phyloP scores from a whole-genome alignment of 2,329 filamentous ascomycete species.

The Botrytis hyacinthi region DNA sequence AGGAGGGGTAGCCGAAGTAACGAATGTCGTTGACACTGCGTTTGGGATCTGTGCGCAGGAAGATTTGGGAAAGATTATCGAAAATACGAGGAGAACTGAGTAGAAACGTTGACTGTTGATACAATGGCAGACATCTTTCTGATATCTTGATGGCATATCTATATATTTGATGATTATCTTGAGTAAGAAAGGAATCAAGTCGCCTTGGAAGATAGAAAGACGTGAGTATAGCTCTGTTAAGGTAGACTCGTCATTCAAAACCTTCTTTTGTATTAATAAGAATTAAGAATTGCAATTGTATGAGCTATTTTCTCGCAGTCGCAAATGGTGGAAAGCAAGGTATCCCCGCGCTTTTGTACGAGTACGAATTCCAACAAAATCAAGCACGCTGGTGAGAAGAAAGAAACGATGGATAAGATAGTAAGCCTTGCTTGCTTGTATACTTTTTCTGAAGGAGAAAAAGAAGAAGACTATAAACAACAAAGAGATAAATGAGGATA shows the following conservation, averaged over 20 bases:
- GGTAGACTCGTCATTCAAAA: conserved; percentile 4
- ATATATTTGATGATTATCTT: background rate
- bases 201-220: background rate
- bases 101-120: conserved; percentile 21
- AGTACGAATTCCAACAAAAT: conserved; percentile 5
- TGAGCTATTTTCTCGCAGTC: background rate
- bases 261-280: conserved; percentile 8
- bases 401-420: background rate
- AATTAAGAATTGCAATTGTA: background rate
- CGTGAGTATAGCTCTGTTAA: background rate
- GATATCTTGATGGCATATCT: conserved; percentile 10
- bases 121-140: conserved; percentile 26
- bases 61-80: conserved; percentile 28
- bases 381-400: background rate
- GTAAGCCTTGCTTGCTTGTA: background rate
- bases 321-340: background rate
- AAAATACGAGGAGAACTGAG: conserved; percentile 31
- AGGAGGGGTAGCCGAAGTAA: conserved; percentile 20
- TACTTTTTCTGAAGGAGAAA: background rate
- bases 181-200: background rate
- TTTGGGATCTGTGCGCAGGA: conserved; percentile 31
- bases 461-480: background rate
- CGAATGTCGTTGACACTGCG: conserved; percentile 19
- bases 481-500: background rate
- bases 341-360: background rate